Evolutionary conservation across 805 yeast genomes (phyloP).

Genomic region (Yarrowia deformans): DNA sequence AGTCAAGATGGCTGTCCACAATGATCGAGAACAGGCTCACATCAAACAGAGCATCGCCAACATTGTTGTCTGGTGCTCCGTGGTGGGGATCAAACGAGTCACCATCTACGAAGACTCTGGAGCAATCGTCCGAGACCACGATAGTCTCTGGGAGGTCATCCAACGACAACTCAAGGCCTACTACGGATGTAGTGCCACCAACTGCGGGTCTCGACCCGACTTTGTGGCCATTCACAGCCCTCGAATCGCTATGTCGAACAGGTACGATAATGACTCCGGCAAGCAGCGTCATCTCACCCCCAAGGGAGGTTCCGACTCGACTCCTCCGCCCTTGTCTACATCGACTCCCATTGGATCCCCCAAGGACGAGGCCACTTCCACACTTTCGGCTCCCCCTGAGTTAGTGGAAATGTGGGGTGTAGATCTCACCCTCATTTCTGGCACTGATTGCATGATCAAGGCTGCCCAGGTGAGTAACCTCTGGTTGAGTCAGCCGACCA

Average conservation of each 20-base stretch:
- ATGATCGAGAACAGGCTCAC: conserved; percentile 32
- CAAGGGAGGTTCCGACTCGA: conserved; percentile 20
- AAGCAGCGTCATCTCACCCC: conserved; percentile 2
- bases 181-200: conserved; percentile 24
- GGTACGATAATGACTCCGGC: conserved; percentile 1
- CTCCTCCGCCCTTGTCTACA: conserved; percentile 4
- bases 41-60: conserved; percentile 39
- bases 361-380: neutral
- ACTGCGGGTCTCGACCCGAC: conserved; percentile 27
- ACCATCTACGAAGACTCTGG: conserved; percentile 40
- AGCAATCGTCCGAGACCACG: conserved; percentile 1
- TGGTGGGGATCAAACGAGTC: conserved; percentile 28
- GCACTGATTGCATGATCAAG: conserved; percentile 11
- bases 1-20: conserved; percentile 36
- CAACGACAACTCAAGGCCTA: conserved; percentile 29
- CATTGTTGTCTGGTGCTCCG: conserved; percentile 39
- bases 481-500: neutral
- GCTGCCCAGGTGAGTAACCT: conserved; percentile 22
- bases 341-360: conserved; percentile 15
- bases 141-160: conserved; percentile 32
- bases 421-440: conserved; percentile 16
- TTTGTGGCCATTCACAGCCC: conserved; percentile 27
- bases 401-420: conserved; percentile 31
- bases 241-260: conserved; percentile 3
- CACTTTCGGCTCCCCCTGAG: conserved; percentile 12